Percentiles rank a stretch among this genome's conserved stretches.
Evolutionary conservation across 2,329 filamentous ascomycete species (phyloP).

Genomic region (Colletotrichum sidae): DNA sequence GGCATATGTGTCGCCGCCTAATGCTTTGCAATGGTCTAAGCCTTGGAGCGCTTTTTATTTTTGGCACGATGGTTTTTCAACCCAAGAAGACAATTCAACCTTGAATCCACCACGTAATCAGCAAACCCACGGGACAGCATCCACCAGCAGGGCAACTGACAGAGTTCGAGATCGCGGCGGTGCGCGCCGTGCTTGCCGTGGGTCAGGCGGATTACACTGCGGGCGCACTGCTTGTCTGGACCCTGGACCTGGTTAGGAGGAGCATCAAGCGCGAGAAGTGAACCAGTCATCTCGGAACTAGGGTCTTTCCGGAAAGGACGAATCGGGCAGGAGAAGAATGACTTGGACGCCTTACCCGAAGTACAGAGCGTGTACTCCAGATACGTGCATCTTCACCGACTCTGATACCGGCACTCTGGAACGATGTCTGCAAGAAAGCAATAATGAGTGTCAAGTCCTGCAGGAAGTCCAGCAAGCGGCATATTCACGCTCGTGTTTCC

Average conservation of each 20-base stretch:
- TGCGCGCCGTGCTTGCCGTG: constrained; percentile 1
- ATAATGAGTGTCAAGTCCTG: constrained; percentile 10
- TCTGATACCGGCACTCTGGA: constrained; percentile 33
- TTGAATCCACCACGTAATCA: not conserved
- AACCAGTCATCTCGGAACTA: constrained; percentile 6
- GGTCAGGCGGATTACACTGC: constrained; percentile 5
- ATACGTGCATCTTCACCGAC: constrained; percentile 30
- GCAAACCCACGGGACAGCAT: no score
- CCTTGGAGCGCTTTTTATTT: constrained; percentile 11
- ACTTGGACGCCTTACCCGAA: constrained; percentile 15
- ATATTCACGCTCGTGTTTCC: not conserved
- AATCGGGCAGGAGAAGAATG: constrained; percentile 32
- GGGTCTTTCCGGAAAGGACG: constrained; percentile 14
- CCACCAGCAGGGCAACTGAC: no score
- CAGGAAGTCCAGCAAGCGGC: constrained; percentile 23
- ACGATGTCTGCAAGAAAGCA: constrained; percentile 23
- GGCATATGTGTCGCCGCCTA: not conserved
- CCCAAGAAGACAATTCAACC: not conserved
- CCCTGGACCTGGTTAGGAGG: not conserved
- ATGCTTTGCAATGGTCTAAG: constrained; percentile 2
- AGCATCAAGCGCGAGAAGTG: constrained; percentile 4
- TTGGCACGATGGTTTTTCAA: not conserved
- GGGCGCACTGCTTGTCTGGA: constrained; percentile 19
- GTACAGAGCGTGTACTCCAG: constrained; percentile 9
- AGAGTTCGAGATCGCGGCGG: not conserved